phyloP scores from a whole-genome alignment of 176 grass and related monocot species.

The Phoenix dactylifera region DNA sequence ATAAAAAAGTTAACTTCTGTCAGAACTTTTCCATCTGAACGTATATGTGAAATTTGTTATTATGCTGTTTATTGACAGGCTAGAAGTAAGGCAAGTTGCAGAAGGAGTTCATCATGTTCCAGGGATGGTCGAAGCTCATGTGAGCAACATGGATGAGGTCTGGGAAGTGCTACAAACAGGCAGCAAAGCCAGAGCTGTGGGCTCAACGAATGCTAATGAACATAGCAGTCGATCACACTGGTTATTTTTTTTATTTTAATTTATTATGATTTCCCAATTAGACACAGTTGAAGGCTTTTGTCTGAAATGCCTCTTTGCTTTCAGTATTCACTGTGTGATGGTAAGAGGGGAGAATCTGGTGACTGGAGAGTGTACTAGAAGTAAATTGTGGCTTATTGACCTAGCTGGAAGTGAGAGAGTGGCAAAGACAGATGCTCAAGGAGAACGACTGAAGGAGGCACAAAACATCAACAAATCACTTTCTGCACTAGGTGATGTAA shows the following conservation, averaged over 20 bases:
- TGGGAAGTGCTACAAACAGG: slow-evolving; percentile 87
- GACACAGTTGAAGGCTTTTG: too few species aligned
- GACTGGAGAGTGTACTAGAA: slow-evolving; percentile 66
- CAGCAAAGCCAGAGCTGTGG: slow-evolving; percentile 79
- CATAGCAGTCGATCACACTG: slow-evolving; percentile 97
- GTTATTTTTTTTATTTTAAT: slow-evolving; percentile 17
- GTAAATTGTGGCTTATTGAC: slow-evolving; percentile 92
- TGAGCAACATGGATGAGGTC: slow-evolving; percentile 64
- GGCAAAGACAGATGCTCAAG: slow-evolving; percentile 92
- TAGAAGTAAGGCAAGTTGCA: slow-evolving; percentile 80
- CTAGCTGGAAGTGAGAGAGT: slow-evolving; percentile 89
- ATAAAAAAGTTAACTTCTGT: background rate
- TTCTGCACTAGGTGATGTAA: slow-evolving; percentile 92
- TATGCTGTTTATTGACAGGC: slow-evolving; percentile 23
- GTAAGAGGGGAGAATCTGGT: slow-evolving; percentile 84
- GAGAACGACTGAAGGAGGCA: slow-evolving; percentile 89
- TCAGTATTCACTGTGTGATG: slow-evolving; percentile 94
- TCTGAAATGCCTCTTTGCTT: background rate
- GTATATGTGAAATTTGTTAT: background rate
- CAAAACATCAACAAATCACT: slow-evolving; percentile 96
- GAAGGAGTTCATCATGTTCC: slow-evolving; percentile 96
- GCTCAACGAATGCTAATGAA: slow-evolving; percentile 90
- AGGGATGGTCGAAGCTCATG: slow-evolving; percentile 74
- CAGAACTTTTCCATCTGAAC: too few species aligned
- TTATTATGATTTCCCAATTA: too few species aligned